phyloP scores from a whole-genome alignment of 345 rosid species.

The Euphorbia tirucalli region DNA sequence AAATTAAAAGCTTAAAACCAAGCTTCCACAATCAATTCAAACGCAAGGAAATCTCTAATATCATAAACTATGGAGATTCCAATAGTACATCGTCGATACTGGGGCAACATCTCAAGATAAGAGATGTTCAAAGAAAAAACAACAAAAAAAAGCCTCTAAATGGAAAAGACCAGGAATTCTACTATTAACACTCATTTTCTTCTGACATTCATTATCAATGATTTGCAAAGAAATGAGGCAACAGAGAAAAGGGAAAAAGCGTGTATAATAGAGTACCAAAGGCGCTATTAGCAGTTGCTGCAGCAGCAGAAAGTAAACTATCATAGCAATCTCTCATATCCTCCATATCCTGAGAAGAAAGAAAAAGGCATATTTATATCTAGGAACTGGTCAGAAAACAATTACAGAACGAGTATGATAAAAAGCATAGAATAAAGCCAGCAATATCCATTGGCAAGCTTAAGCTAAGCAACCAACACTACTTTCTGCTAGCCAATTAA shows the following conservation, averaged over 20 bases:
- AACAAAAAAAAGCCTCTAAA: background rate
- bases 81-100: background rate
- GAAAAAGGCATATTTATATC: constrained; percentile 6
- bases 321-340: constrained; percentile 90
- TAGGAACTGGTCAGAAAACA: background rate
- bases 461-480: background rate
- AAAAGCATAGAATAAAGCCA: background rate
- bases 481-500: background rate
- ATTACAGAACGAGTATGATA: background rate
- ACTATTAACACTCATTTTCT: background rate
- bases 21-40: constrained; percentile 7
- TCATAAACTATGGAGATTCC: background rate
- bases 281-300: constrained; percentile 91
- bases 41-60: background rate
- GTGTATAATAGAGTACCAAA: constrained; percentile 49
- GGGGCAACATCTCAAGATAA: background rate
- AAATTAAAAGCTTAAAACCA: background rate
- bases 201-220: background rate
- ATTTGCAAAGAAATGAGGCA: background rate
- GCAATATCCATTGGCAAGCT: too few relatives aligned
- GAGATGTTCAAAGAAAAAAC: background rate
- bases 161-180: background rate
- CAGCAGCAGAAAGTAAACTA: constrained; percentile 93
- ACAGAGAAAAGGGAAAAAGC: background rate
- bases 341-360: constrained; percentile 66